Base-by-base conservation (phyloP, 768 basidiomycete species). In the Floccularia luteovirens region DNA sequence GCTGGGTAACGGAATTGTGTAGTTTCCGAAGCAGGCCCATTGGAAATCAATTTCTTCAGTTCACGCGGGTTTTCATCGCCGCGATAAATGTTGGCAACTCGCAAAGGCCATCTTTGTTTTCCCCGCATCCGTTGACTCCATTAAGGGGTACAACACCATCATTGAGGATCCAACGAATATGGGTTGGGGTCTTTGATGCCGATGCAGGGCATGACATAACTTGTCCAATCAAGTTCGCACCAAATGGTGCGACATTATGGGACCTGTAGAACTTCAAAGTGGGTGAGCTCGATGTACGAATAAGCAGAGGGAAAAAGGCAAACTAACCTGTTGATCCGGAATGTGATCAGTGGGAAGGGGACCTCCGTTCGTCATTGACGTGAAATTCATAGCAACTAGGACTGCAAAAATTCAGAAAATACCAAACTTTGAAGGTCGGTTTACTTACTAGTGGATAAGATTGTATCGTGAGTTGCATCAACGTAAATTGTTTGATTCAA, bases 401-500 rank as follows among this genome's bases (percentile, higher is more conserved):
- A 83, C 79, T 75, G 33, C 2, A 20, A 5, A 17, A 13, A 43
- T 36, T 12, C 13, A 34, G 5, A 20, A 44, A 28, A 14, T 46
- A 38, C 31, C 23, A 39, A 27, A 36, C 3, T 39, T 24, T 30
- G 33, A 8, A 40, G 3, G 21, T 3, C 27, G 20, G 12, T 14
- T 30, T 30, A 52, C 70, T 12, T 47, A 79, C 79, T 72, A 39
- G 82, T 71, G 14, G 79, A 61, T 2, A 86, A 69, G 14, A 85
- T 75, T 3, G 81, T 79, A 48, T 89, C 87, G 45, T 89, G 86
- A 16, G 71, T 77, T 1, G 79, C 79, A 48, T 89, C 86, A 14
- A 85, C 83, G 40, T 76, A 88, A 21, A 89, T 61, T 14, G 59
- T 60, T 43, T 81, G 74, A 24, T 67, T 50, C 2, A 82, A 57